Evolutionary conservation across 2,329 filamentous ascomycete genomes (phyloP), one percentile per base, ranked within the genome.

Genomic region (Phaeosphaeria sp.): DNA sequence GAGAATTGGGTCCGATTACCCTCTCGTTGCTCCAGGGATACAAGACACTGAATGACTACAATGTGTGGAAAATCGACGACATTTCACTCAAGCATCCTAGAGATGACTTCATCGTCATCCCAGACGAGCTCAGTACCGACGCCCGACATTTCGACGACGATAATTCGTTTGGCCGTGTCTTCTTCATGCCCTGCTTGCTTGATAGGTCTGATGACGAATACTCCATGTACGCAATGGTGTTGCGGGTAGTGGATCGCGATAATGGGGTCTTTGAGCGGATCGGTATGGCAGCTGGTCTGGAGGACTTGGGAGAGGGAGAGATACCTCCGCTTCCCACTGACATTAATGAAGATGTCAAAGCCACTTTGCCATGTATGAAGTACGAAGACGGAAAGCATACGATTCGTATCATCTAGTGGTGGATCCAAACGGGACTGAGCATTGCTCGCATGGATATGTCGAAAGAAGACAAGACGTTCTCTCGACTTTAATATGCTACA

Each of bases 371-470:
- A 7, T 64, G 59, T 36, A 43, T 64, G 8, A 39, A 51, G n/a
- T 63, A 60, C 25, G 49, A 64, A 30, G 42, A 58, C 20, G 52
- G 63, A 1, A 18, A 49, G 7, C 59, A 60, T 18, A 62, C 55
- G 15, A 56, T 64, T 53, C 56, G 59, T 22, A 56, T 62, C 39
- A 51, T 56, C 11, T 36, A 13, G 11, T 36, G 30, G 11, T 13
- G 11, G 11, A 36, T 7, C 30, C 3, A 7, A 36, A 36, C 11
- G 11, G 30, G 30, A 13, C 11, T 36, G 6, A 13, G 11, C 11
- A 13, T 3, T 6, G 6, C 11, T 36, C 11, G 30, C n/a, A n/a
- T n/a, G n/a, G n/a, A n/a, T n/a, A n/a, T n/a, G n/a, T n/a, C n/a
- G n/a, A n/a, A n/a, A n/a, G n/a, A n/a, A n/a, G n/a, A n/a, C n/a